Evolutionary conservation across 2,329 filamentous ascomycete species (phyloP).

Genomic region (Rhytidhysteron rufulum): DNA sequence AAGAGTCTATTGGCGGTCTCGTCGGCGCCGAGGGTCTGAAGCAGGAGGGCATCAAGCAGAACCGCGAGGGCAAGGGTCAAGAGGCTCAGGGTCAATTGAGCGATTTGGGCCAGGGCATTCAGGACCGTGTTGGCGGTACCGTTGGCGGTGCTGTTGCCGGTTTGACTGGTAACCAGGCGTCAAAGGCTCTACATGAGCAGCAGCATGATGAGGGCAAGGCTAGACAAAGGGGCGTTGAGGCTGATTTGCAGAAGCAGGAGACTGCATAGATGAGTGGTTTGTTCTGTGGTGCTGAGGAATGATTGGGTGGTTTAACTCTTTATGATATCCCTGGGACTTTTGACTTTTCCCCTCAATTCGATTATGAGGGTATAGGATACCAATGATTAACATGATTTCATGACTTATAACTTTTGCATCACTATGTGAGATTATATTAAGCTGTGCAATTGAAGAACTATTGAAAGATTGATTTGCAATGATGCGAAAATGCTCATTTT

Average conservation of each 20-base stretch:
- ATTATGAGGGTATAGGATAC: too few species aligned
- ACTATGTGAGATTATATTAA: too few species aligned
- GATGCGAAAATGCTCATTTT: too few species aligned
- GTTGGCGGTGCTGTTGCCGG: constrained; percentile 69
- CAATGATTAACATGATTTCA: too few species aligned
- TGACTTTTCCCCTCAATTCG: too few species aligned
- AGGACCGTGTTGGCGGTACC: constrained; percentile 58
- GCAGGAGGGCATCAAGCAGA: constrained; percentile 71
- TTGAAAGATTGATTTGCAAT: too few species aligned
- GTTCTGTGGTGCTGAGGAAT: too few species aligned
- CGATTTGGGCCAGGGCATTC: constrained; percentile 65
- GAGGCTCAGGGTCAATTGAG: constrained; percentile 79
- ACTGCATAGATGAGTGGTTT: too few species aligned
- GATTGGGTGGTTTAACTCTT: too few species aligned
- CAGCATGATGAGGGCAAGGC: constrained; percentile 82
- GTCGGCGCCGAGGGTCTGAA: constrained; percentile 74
- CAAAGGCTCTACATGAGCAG: constrained; percentile 61
- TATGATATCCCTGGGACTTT: too few species aligned
- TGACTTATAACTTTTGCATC: too few species aligned
- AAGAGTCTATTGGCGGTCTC: constrained; percentile 74
- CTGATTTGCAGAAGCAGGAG: constrained; percentile 74
- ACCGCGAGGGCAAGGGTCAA: constrained; percentile 72
- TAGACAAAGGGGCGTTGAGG: constrained; percentile 76
- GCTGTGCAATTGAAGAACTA: too few species aligned
- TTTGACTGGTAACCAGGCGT: constrained; percentile 65